Evolutionary conservation across 1,284 basidiomycete genomes (phyloP).

Genomic region (Coniferiporia sulphurascens): DNA sequence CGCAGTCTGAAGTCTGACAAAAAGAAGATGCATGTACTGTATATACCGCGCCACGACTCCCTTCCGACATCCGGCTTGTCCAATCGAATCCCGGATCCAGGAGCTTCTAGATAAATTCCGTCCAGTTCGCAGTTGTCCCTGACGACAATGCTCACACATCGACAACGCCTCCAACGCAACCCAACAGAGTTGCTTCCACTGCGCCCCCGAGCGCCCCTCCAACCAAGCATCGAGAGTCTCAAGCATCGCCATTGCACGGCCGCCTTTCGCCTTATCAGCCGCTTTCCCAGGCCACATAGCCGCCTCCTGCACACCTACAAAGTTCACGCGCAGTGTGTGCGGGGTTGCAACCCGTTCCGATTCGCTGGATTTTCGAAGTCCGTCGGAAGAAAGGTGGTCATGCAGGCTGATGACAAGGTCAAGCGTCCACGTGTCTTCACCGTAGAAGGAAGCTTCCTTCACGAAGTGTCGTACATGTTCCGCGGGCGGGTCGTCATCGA

Average conservation of each 20-base stretch:
- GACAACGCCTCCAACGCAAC: conserved; percentile 60
- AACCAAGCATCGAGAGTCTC: conserved; percentile 65
- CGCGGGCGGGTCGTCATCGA: conserved; percentile 71
- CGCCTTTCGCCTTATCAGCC: conserved; percentile 44
- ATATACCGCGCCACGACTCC: no score
- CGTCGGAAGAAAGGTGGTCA: background rate
- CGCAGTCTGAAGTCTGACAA: no score
- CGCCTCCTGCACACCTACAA: conserved; percentile 67
- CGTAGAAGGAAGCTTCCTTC: conserved; percentile 85
- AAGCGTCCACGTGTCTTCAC: conserved; percentile 66
- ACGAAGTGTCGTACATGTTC: conserved; percentile 82
- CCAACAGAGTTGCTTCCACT: conserved; percentile 62
- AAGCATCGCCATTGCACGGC: conserved; percentile 61
- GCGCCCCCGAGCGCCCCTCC: conserved; percentile 50
- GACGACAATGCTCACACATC: conserved; percentile 18
- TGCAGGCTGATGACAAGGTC: conserved; percentile 63
- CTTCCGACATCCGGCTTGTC: no score
- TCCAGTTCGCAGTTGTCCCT: no score
- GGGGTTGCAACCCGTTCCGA: conserved; percentile 2
- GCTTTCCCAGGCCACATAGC: conserved; percentile 78
- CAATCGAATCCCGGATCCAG: no score
- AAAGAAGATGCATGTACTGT: no score
- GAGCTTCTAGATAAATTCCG: no score
- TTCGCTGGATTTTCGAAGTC: background rate
- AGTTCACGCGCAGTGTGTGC: conserved; percentile 48